Evolutionary conservation across 225 moss, liverwort and hornwort species (phyloP).

Genomic region (Physcomitrellopsis africana): DNA sequence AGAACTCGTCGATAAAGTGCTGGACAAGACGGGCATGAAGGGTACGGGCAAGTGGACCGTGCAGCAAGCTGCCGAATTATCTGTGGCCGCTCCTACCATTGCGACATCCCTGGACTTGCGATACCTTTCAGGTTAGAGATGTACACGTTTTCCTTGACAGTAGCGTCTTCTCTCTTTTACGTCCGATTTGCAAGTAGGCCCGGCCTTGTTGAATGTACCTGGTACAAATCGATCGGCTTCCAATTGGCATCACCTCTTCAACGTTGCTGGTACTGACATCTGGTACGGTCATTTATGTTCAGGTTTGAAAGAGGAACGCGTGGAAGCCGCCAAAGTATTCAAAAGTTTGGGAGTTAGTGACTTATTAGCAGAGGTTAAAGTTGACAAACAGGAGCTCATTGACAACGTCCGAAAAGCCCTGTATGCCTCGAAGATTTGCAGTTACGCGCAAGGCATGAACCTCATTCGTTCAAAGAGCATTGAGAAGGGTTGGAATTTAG

Average conservation of each 20-base stretch:
- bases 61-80: slow-evolving; percentile 90
- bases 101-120: slow-evolving; percentile 86
- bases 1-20: slow-evolving; percentile 79
- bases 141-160: neutral
- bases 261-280: neutral
- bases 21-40: slow-evolving; percentile 92
- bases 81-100: slow-evolving; percentile 83
- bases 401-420: slow-evolving; percentile 91
- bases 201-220: neutral
- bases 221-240: neutral
- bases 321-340: slow-evolving; percentile 62
- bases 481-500: slow-evolving; percentile 73
- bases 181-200: neutral
- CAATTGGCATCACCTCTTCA: slow-evolving; percentile 1
- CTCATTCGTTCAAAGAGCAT: slow-evolving; percentile 87
- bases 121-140: slow-evolving; percentile 58
- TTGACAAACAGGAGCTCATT: slow-evolving; percentile 74
- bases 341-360: slow-evolving; percentile 61
- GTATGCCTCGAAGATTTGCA: slow-evolving; percentile 89
- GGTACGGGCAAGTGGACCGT: slow-evolving; percentile 97
- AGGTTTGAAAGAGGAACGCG: slow-evolving; percentile 82
- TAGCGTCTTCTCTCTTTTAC: too few species aligned
- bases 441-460: slow-evolving; percentile 92
- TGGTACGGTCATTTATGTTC: slow-evolving; percentile 11
- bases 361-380: slow-evolving; percentile 45